These are phyloP conservation scores for Phytophthora hybrid DNA, from an alignment of 352 stramenopile genomes.

Conservation along the genomic window DNA sequence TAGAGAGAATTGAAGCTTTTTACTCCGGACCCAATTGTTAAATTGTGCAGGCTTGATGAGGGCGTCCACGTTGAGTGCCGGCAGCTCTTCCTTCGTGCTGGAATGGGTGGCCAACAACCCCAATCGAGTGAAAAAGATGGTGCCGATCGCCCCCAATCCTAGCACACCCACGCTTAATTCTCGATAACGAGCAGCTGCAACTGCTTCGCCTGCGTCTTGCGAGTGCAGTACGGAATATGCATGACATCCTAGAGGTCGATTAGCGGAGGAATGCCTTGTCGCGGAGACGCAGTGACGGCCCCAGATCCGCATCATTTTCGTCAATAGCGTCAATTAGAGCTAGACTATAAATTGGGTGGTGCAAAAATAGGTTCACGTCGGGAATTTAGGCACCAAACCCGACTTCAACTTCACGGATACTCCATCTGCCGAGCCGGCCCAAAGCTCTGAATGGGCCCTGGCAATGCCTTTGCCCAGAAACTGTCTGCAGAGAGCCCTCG, in stretches of 20 bases:
- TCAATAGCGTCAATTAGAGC: no score
- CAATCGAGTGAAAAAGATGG: constrained; percentile 75
- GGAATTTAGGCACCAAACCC: no score
- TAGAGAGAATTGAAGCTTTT: constrained; percentile 20
- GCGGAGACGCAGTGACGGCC: background rate
- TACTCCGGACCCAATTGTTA: constrained; percentile 19
- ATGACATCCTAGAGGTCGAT: constrained; percentile 6
- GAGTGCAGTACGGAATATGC: background rate
- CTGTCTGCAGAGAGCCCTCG: no score
- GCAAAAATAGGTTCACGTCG: no score
- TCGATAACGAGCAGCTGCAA: background rate
- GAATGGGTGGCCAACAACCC: constrained; percentile 32
- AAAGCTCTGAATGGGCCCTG: no score
- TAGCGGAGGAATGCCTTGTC: background rate
- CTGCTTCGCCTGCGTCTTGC: background rate
- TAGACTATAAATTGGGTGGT: no score
- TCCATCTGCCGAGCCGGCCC: no score
- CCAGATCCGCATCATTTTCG: constrained; percentile 12
- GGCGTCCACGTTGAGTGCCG: constrained; percentile 44
- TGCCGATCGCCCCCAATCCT: constrained; percentile 75
- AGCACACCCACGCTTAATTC: constrained; percentile 64
- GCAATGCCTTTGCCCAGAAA: no score
- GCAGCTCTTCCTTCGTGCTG: background rate
- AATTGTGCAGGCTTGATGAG: constrained; percentile 65
- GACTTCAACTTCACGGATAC: no score